Conservation (phyloP, 768 basidiomycete genomes). For the Imleria badia region DNA sequence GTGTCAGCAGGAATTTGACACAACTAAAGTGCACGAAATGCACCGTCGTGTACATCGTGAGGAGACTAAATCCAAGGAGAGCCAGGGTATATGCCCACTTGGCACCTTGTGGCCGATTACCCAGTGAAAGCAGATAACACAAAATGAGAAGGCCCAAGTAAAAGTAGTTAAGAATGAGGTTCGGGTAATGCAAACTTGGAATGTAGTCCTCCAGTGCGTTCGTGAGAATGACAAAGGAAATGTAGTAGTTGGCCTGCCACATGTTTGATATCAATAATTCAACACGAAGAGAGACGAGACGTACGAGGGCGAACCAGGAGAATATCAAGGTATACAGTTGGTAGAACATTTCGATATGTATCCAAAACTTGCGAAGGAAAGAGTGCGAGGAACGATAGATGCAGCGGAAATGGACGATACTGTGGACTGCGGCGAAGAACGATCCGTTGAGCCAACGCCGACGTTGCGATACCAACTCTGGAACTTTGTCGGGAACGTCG, state of each 20-base stretch:
- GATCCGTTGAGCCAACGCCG: slow-evolving; percentile 96
- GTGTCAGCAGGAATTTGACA: slow-evolving; percentile 3
- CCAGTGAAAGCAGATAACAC: slow-evolving; percentile 85
- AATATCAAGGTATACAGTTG: slow-evolving; percentile 89
- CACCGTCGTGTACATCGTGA: slow-evolving; percentile 95
- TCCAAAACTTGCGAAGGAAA: slow-evolving; percentile 82
- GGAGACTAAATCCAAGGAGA: slow-evolving; percentile 82
- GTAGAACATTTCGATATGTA: slow-evolving; percentile 91
- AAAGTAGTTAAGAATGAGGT: slow-evolving; percentile 78
- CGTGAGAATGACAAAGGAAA: slow-evolving; percentile 78
- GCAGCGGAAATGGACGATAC: slow-evolving; percentile 89
- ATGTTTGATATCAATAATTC: not conserved
- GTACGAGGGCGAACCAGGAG: slow-evolving; percentile 82
- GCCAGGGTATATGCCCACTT: slow-evolving; percentile 85
- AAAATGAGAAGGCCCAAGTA: slow-evolving; percentile 85
- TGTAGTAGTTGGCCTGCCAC: slow-evolving; percentile 80
- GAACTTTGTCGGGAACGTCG: slow-evolving; percentile 94
- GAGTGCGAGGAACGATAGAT: slow-evolving; percentile 88
- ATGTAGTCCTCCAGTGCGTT: slow-evolving; percentile 66
- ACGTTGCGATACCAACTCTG: slow-evolving; percentile 92
- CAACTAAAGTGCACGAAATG: slow-evolving; percentile 20
- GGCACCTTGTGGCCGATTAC: slow-evolving; percentile 88
- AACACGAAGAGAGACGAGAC: slow-evolving; percentile 19
- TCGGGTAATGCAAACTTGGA: slow-evolving; percentile 63
- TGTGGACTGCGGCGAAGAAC: slow-evolving; percentile 95